Evolutionary conservation across 768 basidiomycete species (phyloP).

Genomic region (button mushroom (Agaricus bisporus)): DNA sequence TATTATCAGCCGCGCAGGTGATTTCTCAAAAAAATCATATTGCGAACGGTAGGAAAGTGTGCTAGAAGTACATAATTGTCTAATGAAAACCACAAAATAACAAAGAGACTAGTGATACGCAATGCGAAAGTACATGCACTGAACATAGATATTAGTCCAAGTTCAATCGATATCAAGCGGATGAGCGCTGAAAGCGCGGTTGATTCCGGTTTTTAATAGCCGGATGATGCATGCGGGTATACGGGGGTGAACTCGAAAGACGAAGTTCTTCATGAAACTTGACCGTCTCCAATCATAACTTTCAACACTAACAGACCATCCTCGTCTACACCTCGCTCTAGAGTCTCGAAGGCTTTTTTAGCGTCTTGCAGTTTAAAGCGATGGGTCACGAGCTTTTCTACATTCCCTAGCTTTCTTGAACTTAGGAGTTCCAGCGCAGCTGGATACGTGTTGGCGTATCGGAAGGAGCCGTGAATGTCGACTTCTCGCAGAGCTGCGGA

Average conservation of each 20-base stretch:
- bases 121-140: conserved; percentile 2
- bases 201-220: background rate
- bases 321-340: conserved; percentile 73
- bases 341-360: conserved; percentile 73
- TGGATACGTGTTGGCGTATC: conserved; percentile 87
- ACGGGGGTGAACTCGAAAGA: background rate
- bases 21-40: background rate
- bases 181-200: background rate
- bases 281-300: conserved; percentile 61
- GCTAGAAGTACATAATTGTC: conserved; percentile 6
- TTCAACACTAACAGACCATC: conserved; percentile 82
- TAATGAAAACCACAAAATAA: background rate
- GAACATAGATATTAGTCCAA: conserved; percentile 6
- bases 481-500: conserved; percentile 83
- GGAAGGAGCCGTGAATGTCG: conserved; percentile 88
- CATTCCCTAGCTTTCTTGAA: conserved; percentile 55
- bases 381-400: conserved; percentile 77
- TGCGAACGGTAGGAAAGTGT: conserved; percentile 2
- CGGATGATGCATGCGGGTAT: background rate
- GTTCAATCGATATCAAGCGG: conserved; percentile 7
- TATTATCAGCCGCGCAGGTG: no score
- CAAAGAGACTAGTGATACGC: background rate
- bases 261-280: background rate
- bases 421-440: conserved; percentile 75
- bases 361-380: conserved; percentile 62